phyloP scores from a whole-genome alignment of 768 basidiomycete genomes.

The Cystobasidiopsis lactophilus region DNA sequence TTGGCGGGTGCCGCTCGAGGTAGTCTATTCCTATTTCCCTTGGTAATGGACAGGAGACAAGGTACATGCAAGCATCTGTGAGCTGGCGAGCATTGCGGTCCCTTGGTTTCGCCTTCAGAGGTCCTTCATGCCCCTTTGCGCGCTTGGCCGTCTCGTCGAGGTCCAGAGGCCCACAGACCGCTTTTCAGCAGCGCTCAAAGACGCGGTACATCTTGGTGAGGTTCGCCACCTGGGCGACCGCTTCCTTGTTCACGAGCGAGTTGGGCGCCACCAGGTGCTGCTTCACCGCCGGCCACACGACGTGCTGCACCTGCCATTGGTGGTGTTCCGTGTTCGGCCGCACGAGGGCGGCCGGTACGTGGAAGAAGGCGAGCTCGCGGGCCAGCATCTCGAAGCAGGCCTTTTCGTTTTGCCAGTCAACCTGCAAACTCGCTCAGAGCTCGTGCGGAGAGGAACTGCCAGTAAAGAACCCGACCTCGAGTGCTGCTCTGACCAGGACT shows the following conservation, averaged over 20 bases:
- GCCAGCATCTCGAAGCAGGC: slow-evolving; percentile 71
- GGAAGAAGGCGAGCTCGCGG: slow-evolving; percentile 77
- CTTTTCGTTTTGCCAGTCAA: slow-evolving; percentile 64
- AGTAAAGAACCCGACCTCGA: slow-evolving; percentile 1
- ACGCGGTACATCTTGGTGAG: slow-evolving; percentile 81
- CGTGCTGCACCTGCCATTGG: slow-evolving; percentile 75
- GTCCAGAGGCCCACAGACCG: too few species aligned
- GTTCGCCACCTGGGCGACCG: slow-evolving; percentile 70
- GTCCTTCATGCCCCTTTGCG: too few species aligned
- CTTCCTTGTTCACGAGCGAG: slow-evolving; percentile 39
- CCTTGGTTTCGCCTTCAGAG: too few species aligned
- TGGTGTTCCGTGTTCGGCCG: slow-evolving; percentile 19
- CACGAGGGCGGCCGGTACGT: slow-evolving; percentile 26
- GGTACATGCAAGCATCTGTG: too few species aligned
- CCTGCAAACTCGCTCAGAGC: slow-evolving; percentile 33
- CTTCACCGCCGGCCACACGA: slow-evolving; percentile 67
- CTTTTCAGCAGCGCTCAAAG: slow-evolving; percentile 89
- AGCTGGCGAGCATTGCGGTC: too few species aligned
- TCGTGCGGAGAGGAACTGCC: neutral
- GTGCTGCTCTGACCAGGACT: slow-evolving; percentile 19
- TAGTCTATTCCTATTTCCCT: too few species aligned
- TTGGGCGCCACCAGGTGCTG: slow-evolving; percentile 48
- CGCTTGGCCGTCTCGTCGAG: too few species aligned
- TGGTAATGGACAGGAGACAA: too few species aligned
- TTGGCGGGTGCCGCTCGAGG: too few species aligned